Evolutionary conservation across 192 early-diverging fungal genomes (phyloP), one percentile per base, ranked within the genome.

Genomic region (Coemansia sp.): DNA sequence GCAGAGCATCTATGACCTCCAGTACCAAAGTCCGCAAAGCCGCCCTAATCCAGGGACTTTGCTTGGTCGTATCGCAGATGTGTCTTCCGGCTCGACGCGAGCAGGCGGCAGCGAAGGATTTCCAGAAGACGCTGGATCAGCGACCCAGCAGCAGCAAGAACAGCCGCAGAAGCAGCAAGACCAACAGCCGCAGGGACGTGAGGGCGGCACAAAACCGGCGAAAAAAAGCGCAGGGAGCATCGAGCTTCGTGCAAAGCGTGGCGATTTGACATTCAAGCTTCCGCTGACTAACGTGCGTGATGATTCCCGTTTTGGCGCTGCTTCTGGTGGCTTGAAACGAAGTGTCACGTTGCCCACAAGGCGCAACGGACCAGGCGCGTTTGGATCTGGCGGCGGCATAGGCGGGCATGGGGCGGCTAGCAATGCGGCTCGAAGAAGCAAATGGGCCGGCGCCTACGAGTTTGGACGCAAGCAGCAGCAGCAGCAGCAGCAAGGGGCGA

Each of bases 341-440:
- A 81, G 78, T 33, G 78, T 67, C 20, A 81, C 78, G n/a, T 53
- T 81, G 49, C 78, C 78, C 0, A 69, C 78, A 11, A 76, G 69
- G 51, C 68, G 77, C 7, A 63, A 61, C 15, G 62, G 62, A 6
- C n/a, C 57, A 9, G 35, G 57, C 18, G 34, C 34, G 6, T 12
- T 7, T 53, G 51, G 51, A 11, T 0, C 24, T 21, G 62, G 55
- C 44, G 24, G 60, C 43, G 11, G 56, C 33, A 52, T 14, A 5
- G 44, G 49, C 62, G 39, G 38, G 2, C 63, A 34, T 33, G 63
- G 53, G 24, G 55, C 41, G 12, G 55, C 59, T 0, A 58, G 24
- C 33, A 41, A 26, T 53, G 51, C 61, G 0, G 66, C 62, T 6
- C 77, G 66, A 52, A 75, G 56, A 44, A 81, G 78, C 49, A 57